These are phyloP conservation scores for Chlorella sp. DNA, from an alignment of 139 green algal genomes.

Conservation along the genomic window DNA sequence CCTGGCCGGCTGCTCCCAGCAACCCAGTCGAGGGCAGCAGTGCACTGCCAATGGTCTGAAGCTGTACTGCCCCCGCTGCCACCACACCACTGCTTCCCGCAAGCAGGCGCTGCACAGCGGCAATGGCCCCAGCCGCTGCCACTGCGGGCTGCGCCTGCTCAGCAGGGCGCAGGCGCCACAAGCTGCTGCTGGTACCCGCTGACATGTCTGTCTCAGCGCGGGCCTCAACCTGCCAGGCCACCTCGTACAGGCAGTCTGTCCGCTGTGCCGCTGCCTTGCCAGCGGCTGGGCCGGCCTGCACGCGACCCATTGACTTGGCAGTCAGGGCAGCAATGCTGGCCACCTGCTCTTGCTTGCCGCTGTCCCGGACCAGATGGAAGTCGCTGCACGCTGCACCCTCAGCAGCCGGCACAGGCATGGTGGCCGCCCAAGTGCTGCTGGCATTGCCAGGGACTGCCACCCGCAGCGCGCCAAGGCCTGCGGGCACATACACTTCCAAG, in stretches of 20 bases:
- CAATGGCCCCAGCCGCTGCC: constrained; percentile 31
- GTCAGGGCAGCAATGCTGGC: constrained; percentile 42
- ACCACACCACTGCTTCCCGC: background rate
- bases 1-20: background rate
- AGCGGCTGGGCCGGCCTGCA: background rate
- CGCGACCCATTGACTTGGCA: constrained; percentile 51
- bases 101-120: constrained; percentile 37
- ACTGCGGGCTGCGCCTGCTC: constrained; percentile 5
- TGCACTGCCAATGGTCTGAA: constrained; percentile 26
- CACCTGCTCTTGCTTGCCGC: background rate
- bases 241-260: constrained; percentile 38
- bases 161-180: background rate
- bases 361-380: constrained; percentile 46
- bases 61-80: background rate
- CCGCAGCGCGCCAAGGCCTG: constrained; percentile 51
- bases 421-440: constrained; percentile 11
- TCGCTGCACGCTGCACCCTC: constrained; percentile 48
- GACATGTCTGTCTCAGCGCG: too few species aligned
- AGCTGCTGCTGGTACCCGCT: too few species aligned
- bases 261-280: constrained; percentile 1
- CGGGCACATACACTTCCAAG: constrained; percentile 64
- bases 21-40: background rate
- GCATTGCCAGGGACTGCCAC: background rate
- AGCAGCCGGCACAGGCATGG: background rate
- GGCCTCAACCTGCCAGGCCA: constrained; percentile 12